These are phyloP conservation scores for Gamarada debralockiae DNA, from an alignment of 495 filamentous ascomycete species.

Conservation along the genomic window DNA sequence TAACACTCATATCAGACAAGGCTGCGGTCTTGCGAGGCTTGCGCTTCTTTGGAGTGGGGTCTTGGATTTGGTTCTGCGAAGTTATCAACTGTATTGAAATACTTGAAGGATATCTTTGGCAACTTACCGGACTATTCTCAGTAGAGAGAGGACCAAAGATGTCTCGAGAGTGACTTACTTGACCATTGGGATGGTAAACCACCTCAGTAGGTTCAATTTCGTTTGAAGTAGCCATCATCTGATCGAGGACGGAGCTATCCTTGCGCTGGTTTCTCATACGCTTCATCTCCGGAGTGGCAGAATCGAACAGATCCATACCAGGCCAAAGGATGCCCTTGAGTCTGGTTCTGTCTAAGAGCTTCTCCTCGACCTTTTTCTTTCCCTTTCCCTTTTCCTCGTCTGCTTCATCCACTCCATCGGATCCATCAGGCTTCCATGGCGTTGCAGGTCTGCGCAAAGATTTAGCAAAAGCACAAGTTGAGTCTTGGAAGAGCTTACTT, in stretches of 20 bases:
- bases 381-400: constrained; percentile 10
- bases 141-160: constrained; percentile 45
- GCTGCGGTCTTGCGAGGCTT: constrained; percentile 13
- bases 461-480: not conserved
- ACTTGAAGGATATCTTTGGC: not conserved
- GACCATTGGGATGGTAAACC: constrained; percentile 57
- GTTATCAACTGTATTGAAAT: not conserved
- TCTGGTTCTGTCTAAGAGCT: constrained; percentile 31
- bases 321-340: constrained; percentile 78
- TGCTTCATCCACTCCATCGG: constrained; percentile 20
- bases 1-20: constrained; percentile 6
- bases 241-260: constrained; percentile 61
- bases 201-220: constrained; percentile 67
- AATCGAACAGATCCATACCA: constrained; percentile 87
- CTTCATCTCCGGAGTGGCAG: constrained; percentile 71
- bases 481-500: constrained; percentile 3
- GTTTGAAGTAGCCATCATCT: constrained; percentile 64
- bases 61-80: not conserved
- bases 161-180: constrained; percentile 46
- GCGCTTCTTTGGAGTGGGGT: constrained; percentile 19
- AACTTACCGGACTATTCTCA: constrained; percentile 43
- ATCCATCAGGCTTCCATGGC: constrained; percentile 14
- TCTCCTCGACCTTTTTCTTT: constrained; percentile 23
- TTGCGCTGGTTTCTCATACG: constrained; percentile 87
- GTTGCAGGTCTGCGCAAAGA: constrained; percentile 11